A percentile compares a stretch with the other conserved stretches of the same genome.
These are phyloP conservation scores for Antitrichia curtipendula DNA, from an alignment of 225 moss, liverwort and hornwort genomes.

Conservation along the genomic window DNA sequence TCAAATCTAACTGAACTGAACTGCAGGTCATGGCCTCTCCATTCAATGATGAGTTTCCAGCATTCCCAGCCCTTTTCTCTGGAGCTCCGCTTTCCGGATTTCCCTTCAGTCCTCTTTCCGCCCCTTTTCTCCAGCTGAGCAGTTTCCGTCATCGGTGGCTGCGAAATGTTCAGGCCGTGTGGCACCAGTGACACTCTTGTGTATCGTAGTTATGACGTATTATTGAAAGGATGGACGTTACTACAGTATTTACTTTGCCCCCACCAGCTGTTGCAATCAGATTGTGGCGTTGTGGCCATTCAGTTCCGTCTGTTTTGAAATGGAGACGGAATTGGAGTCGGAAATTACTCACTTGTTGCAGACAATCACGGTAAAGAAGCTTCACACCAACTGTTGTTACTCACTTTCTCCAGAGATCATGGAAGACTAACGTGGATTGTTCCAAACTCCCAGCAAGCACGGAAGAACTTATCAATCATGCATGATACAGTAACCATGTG, in stretches of 20 bases:
- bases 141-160: background rate
- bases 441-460: background rate
- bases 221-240: background rate
- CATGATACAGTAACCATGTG: background rate
- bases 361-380: background rate
- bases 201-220: background rate
- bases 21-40: background rate
- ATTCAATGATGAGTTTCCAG: background rate
- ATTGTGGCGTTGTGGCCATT: background rate
- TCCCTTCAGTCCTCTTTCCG: background rate
- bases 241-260: background rate
- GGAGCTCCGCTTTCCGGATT: background rate
- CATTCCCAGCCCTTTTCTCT: background rate
- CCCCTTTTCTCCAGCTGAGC: background rate
- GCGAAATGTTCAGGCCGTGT: background rate
- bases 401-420: background rate
- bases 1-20: background rate
- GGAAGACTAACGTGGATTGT: background rate
- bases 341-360: background rate
- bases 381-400: background rate
- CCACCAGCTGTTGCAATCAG: background rate
- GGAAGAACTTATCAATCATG: background rate
- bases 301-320: too few relatives aligned
- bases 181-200: background rate
- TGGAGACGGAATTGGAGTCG: background rate